Evolutionary conservation across 164 flowering plant species (phyloP), one percentile per base, ranked within the genome.

Genomic region (Cinnamomum micranthum): DNA sequence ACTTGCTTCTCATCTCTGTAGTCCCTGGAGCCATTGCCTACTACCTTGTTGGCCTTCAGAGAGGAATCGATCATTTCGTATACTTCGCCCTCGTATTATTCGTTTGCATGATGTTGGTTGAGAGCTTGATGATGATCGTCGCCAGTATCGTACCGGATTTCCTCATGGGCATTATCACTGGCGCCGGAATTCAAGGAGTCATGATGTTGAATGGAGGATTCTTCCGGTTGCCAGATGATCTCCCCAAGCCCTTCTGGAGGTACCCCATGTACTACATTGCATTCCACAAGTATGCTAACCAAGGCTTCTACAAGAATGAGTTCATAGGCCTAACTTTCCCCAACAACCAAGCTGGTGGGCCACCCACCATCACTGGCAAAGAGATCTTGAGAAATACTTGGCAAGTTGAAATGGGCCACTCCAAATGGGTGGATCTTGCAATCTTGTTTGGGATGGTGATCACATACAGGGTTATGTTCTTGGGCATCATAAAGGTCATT

Each of bases 61-160:
- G 28, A 28, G 81, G 82, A 17, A 24, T 58, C 17, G 77, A 72
- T 7, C 83, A 83, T 69, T 89, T 84, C 67, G 7, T 71, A 10
- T 90, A 77, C 86, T 88, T 85, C 68, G 73, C 71, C 0, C 66
- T 84, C 3, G n/a, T 79, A 0, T 75, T 88, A 0, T 82, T 87
- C 65, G 69, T 64, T 0, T 77, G 86, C 73, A 82, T 81, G 83
- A 75, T 81, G 80, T 27, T 90, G 72, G 90, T 87, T 1, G 92
- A 90, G 79, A 85, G 94, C 88, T 73, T 87, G 24, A 88, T 87
- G 92, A 88, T 88, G 91, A 71, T 81, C 1, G 88, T 90, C 0
- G 92, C 94, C n/a, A 82, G 87, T 41, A 17, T 90, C 3, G 89
- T 90, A 22, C 94, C 94, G 0, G 75, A 87, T 68, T 90, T 80